Evolutionary conservation across 176 grass and related monocot species (phyloP).

Genomic region (Melocanna baccifera): DNA sequence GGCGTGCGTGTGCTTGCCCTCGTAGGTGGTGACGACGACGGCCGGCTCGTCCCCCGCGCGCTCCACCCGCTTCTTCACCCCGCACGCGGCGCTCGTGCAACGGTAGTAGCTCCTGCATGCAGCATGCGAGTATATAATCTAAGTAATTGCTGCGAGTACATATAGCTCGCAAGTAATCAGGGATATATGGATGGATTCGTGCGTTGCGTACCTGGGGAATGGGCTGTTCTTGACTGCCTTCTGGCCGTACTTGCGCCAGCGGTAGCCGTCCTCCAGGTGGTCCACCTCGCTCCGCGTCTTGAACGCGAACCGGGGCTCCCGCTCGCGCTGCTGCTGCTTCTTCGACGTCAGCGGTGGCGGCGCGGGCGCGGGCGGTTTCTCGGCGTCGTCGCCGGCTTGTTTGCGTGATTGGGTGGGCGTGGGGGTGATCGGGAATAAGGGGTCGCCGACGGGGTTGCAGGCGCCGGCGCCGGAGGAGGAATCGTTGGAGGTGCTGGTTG

Average conservation of each 20-base stretch:
- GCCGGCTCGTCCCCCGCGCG: not conserved
- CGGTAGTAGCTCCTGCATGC: not conserved
- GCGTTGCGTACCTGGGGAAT: not conserved
- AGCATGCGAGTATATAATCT: not conserved
- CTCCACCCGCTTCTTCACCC: not conserved
- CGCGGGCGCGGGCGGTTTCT: not conserved
- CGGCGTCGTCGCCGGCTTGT: not conserved
- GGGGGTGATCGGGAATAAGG: not conserved
- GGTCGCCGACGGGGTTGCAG: not conserved
- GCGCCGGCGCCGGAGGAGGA: not conserved
- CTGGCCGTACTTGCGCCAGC: conserved; percentile 96
- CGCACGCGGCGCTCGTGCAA: not conserved
- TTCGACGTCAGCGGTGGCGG: no score
- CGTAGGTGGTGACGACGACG: not conserved
- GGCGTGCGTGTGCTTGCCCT: not conserved
- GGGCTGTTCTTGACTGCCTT: conserved; percentile 93
- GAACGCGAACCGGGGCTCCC: not conserved
- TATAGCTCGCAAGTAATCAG: no score
- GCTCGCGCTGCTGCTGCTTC: not conserved
- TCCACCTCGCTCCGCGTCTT: not conserved
- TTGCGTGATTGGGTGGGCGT: not conserved
- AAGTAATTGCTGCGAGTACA: not conserved
- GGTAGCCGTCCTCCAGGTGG: not conserved
- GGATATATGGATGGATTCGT: no score
- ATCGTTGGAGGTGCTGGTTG: not conserved